Evolutionary conservation across 1,139 yeast genomes (phyloP), one percentile per base, ranked within the genome.

Genomic region (Pichia sp.): DNA sequence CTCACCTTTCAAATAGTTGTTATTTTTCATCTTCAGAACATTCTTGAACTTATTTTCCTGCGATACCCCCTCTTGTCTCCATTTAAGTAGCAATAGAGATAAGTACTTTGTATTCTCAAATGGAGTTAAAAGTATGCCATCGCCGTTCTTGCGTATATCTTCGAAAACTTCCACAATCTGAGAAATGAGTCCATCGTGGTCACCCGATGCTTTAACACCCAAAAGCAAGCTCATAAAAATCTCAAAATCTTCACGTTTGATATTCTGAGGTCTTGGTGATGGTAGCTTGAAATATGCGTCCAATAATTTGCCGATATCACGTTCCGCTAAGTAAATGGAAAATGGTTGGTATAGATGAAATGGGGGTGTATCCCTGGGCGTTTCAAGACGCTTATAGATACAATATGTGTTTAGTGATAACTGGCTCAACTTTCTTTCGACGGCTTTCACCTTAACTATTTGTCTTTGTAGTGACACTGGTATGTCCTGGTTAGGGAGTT

Each of bases 241-340:
- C 24, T 50, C 53, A 26, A 51, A 46, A 24, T 50, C 54, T n/a
- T 32, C 35, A 4, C 48, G 33, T 11, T 51, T 50, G 22, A 52
- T 34, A 29, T 47, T 38, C 11, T 34, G 17, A 7, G 46, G 40
- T 27, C 42, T 42, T n/a, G 45, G 48, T 14, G 33, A 22, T 2
- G 50, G 48, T 17, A 48, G 27, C 8, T 48, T 49, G 32, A 46
- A 46, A 31, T 45, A 48, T 6, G 45, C 17, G 5, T 45, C 44
- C 8, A 47, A 17, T n/a, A 45, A 27, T n/a, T 30, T 32, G 6
- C 38, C 23, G 7, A 37, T 13, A 22, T 42, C 35, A 5, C 23
- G 24, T 5, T 33, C 36, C 7, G 28, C 35, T 11, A 46, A 29
- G 27, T 39, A 36, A 11, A 40, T 21, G 17, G 35, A 29, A 25